Evolutionary conservation across 257 asterid genomes (phyloP), one percentile per base, ranked within the genome.

Genomic region (Jasminum sambac): DNA sequence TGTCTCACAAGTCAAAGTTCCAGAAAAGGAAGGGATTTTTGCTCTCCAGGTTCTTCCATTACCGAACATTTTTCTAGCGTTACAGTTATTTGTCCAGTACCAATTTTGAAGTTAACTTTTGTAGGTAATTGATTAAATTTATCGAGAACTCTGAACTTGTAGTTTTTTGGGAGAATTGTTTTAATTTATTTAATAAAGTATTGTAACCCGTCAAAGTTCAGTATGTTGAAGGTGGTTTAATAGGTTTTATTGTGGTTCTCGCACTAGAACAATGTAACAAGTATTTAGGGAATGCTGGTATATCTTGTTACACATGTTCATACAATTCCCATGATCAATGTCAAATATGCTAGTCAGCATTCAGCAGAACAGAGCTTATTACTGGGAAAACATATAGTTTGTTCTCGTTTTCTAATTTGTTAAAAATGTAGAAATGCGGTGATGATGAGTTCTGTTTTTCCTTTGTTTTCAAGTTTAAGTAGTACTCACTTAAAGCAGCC

Each of bases 1-100:
- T 66, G 99, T 94, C 42, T 85, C 96, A 2, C 99, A 94, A 71
- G 96, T 94, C 76, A 94, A 94, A 74, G 84, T 86, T 4, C 96
- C 95, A 5, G 90, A 89, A 19, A 91, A 78, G 4, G 99, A 94
- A 80, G 99, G 99, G 66, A 7, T 91, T 36, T 76, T 78, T 36
- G 86, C 99, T 21, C 93, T 94, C 69, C 99, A 94, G 97, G 98
- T 92, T 44, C 67, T 5, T 40, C 13, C 7, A 13, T 63, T 62
- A 36, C 63, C 10, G 5, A 38, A 17, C 24, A 8, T 50, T 17
- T 50, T 14, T 6, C n/a, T 17, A 8, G 19, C 59, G 7, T 17
- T 50, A 50, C 59, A n/a, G 5, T 5, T 50, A 19, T 50, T 17
- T 50, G 1, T 50, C 59, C 24, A 50, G 59, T 50, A 8, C 3